Percentiles rank a stretch among this genome's conserved stretches.
These are phyloP conservation scores for Candida patagonica DNA, from an alignment of 805 yeast genomes.

Conservation along the genomic window DNA sequence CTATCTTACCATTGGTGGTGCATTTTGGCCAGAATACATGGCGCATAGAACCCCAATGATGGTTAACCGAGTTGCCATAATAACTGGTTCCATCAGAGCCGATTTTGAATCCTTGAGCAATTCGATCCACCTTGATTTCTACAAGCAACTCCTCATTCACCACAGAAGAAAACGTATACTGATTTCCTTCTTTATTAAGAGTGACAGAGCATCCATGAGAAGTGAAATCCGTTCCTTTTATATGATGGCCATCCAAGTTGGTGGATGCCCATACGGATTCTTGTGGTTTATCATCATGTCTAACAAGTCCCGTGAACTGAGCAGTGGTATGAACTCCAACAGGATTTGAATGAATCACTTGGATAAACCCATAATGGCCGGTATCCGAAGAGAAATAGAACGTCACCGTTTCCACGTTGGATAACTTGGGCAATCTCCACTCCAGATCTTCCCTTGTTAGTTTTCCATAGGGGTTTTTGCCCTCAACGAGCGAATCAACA, in stretches of 20 bases:
- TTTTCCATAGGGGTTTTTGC: conserved; percentile 47
- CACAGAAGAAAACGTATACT: conserved; percentile 36
- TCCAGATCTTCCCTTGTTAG: conserved; percentile 59
- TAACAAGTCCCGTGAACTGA: conserved; percentile 83
- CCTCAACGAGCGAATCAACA: conserved; percentile 48
- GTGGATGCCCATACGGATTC: conserved; percentile 84
- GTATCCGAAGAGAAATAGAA: conserved; percentile 68
- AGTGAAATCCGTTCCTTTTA: conserved; percentile 66
- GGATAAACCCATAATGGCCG: conserved; percentile 79
- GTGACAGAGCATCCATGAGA: conserved; percentile 60
- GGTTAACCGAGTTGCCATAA: conserved; percentile 72
- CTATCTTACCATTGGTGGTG: conserved; percentile 54
- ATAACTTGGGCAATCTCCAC: conserved; percentile 66
- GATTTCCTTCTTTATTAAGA: conserved; percentile 43
- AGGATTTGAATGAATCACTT: conserved; percentile 86
- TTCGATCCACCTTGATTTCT: conserved; percentile 52
- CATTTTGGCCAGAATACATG: conserved; percentile 96
- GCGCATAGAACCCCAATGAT: conserved; percentile 98
- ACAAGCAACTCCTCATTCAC: conserved; percentile 65
- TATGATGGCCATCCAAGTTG: conserved; percentile 65
- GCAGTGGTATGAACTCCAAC: conserved; percentile 77
- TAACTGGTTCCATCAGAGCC: conserved; percentile 80
- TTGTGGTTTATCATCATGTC: conserved; percentile 40
- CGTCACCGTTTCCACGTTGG: conserved; percentile 93
- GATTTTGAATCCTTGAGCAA: conserved; percentile 74